Evolutionary conservation across 345 rosid species (phyloP).

Genomic region (Citrus hindsii): DNA sequence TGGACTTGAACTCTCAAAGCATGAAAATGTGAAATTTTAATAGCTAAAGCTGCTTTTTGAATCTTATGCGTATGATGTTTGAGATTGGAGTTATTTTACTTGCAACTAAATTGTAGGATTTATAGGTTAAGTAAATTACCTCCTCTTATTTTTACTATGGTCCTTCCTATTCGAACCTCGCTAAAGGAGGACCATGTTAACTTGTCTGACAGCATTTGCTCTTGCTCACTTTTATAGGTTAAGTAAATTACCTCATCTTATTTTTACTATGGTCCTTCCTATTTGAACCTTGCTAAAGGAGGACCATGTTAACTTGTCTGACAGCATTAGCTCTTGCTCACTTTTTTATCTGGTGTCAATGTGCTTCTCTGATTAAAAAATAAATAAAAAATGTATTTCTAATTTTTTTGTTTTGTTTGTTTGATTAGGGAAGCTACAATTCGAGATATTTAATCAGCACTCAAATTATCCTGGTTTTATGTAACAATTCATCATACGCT

Average conservation of each 20-base stretch:
- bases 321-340: too few relatives aligned
- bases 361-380: neutral
- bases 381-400: neutral
- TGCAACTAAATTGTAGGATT: neutral
- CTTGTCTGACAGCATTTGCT: too few relatives aligned
- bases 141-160: neutral
- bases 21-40: neutral
- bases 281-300: too few relatives aligned
- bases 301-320: too few relatives aligned
- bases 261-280: neutral
- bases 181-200: too few relatives aligned
- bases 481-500: neutral
- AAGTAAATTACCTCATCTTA: neutral
- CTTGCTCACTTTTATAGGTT: neutral
- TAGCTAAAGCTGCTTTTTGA: constrained; percentile 1
- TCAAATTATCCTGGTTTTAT: neutral
- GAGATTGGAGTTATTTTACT: neutral
- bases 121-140: neutral
- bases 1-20: constrained; percentile 1
- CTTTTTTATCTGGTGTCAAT: neutral
- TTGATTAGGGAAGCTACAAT: neutral
- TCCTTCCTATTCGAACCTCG: too few relatives aligned
- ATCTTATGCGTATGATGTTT: neutral
- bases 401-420: neutral
- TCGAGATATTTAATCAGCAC: neutral